These are phyloP conservation scores for Paecilomyces formosus DNA, from an alignment of 2,329 filamentous ascomycete genomes.

Conservation along the genomic window DNA sequence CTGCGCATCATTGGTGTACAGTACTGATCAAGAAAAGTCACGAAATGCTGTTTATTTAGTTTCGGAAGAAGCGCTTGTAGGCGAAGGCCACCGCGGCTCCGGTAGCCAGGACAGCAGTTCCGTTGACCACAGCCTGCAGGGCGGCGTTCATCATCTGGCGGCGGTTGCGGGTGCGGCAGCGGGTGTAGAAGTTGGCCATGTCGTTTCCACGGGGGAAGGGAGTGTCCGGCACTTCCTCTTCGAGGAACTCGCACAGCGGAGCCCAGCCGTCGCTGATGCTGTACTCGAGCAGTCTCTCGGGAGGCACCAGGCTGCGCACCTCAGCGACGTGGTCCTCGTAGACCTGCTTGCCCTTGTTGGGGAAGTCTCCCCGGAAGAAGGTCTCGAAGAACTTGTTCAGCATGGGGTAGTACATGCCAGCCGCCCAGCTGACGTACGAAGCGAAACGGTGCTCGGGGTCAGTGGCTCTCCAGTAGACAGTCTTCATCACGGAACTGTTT, in stretches of 20 bases:
- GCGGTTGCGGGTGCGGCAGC: conserved; percentile 46
- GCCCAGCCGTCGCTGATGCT: conserved; percentile 48
- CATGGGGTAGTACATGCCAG: conserved; percentile 50
- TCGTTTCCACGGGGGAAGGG: conserved; percentile 48
- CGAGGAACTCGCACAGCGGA: conserved; percentile 49
- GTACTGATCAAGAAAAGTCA: conserved; percentile 3
- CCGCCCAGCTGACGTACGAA: conserved; percentile 55
- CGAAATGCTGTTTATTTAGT: conserved; percentile 1
- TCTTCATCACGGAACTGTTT: conserved; percentile 53
- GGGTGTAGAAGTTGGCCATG: conserved; percentile 48
- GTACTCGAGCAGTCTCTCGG: conserved; percentile 47
- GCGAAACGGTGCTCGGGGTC: conserved; percentile 53
- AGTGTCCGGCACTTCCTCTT: conserved; percentile 42
- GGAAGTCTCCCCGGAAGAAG: conserved; percentile 63
- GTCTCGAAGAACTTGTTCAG: conserved; percentile 49
- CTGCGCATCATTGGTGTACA: conserved; percentile 11
- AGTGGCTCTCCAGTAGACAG: conserved; percentile 59
- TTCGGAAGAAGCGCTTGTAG: conserved; percentile 27
- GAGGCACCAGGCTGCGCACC: conserved; percentile 41
- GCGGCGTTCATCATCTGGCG: conserved; percentile 51
- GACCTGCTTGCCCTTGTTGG: conserved; percentile 56
- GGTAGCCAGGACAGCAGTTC: conserved; percentile 41
- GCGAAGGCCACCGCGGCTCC: conserved; percentile 33
- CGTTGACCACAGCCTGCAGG: conserved; percentile 44
- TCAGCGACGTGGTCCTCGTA: conserved; percentile 52